Evolutionary conservation across 1,139 yeast species (phyloP), one percentile per base, ranked within the genome.

Genomic region (Suhomyces panamericanus): DNA sequence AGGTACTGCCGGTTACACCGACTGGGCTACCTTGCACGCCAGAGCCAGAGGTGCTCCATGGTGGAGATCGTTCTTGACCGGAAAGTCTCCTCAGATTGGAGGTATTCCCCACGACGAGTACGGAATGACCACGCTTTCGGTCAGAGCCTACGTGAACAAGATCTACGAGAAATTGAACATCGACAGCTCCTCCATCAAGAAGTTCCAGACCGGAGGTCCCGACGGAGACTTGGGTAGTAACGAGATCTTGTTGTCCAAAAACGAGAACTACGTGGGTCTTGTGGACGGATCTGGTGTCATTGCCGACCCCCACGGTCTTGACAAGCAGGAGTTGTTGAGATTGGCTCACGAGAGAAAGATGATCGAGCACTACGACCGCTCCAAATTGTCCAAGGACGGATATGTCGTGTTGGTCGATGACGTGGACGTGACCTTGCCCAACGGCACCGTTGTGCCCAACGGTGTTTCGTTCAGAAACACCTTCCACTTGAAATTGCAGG

Each of bases 31-130:
- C 36, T 72, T 83, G 54, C 99, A 93, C 63, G 99, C 99, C 32
- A 83, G 88, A 61, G 72, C 74, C 49, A 84, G 99, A 67, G 96
- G 96, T 51, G 96, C 98, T 41, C 93, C 96, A 51, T 90, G 96
- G 96, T 93, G 99, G 99, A 91, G 90, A 70, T 93, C 98, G 2
- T 93, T 93, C 77, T 85, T 93, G 68, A 93, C 99, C 36, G 99
- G 99, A 56, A 93, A 93, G 73, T 81, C 91, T 39, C 96, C 96
- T 49, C 73, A 80, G 46, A 71, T 93, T 49, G 99, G 99, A 62
- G 99, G 99, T 65, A 93, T 93, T 63, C 99, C 99, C 47, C 99
- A 93, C 66, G 99, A 93, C 67, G 95, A 83, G 60, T 93, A 90
- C 64, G 99, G 99, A 64, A 93, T 93, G 99, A 93, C 99, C 9